Base-by-base conservation (phyloP, 371 early-diverging fungal genomes). In the Phascolomyces articulosus region DNA sequence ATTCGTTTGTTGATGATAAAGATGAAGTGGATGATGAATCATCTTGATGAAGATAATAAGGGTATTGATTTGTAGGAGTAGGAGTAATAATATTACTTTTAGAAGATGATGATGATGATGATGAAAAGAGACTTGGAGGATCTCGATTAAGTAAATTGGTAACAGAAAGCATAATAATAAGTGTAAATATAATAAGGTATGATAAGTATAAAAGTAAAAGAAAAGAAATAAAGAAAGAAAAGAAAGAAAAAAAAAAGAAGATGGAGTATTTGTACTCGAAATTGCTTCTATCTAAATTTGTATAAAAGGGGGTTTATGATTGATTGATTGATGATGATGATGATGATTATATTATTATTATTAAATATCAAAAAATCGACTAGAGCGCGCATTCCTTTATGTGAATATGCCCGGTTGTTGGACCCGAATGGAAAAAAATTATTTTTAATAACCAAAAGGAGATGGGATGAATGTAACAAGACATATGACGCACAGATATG, bases 81-180 rank as follows among this genome's bases (percentile, higher is more conserved):
- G 44, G 8, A 44, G n/a, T 44, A n/a, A 4, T 44, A 16, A 38
- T 51, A 40, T 34, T 34, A 34, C 34, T 34, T 34, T 34, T 34
- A 34, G 34, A 0, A n/a, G n/a, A n/a, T n/a, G n/a, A n/a, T n/a
- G n/a, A n/a, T n/a, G n/a, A n/a, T n/a, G n/a, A n/a, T n/a, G n/a
- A n/a, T n/a, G n/a, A n/a, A 34, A 34, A 34, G 20, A 57, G 16
- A 34, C 21, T 7, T 27, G 34, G 57, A 20, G 34, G 38, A 10
- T 57, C 57, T 16, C 23, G 57, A 24, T 57, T 57, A 21, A 57
- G 38, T 21, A 57, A 40, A 23, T 18, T 57, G 57, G 57, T 23
- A 29, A 57, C 57, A 7, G 57, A 57, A 21, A 57, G 57, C 57
- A 57, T 55, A 34, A 18, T 63, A 2, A 9, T 16, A 31, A 34